Conservation (phyloP, 345 rosid genomes). For the Linum tenue region DNA sequence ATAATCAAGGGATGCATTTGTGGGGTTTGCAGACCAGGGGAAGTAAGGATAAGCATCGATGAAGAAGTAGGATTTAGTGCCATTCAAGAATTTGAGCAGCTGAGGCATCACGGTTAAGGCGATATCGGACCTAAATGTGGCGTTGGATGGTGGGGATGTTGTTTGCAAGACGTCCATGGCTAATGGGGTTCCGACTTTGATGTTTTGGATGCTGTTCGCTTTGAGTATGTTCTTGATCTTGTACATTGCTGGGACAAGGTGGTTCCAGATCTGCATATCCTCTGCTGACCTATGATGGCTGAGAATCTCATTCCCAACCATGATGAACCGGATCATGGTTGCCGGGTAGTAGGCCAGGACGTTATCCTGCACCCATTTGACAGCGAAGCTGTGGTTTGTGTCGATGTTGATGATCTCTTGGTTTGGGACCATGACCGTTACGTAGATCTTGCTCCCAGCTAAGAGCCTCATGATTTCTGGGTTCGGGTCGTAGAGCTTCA, state of each 20-base stretch:
- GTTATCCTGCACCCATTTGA: slow-evolving; percentile 42
- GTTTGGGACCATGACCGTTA: slow-evolving; percentile 57
- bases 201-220: slow-evolving; percentile 31
- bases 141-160: slow-evolving; percentile 63
- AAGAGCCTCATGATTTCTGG: slow-evolving; percentile 45
- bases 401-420: slow-evolving; percentile 41
- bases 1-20: slow-evolving; percentile 28
- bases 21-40: slow-evolving; percentile 49
- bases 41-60: slow-evolving; percentile 74
- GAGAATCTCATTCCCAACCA: slow-evolving; percentile 66
- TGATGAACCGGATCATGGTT: slow-evolving; percentile 45
- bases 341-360: slow-evolving; percentile 41
- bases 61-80: slow-evolving; percentile 59
- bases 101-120: slow-evolving; percentile 40
- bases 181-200: slow-evolving; percentile 65
- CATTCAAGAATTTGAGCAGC: slow-evolving; percentile 51
- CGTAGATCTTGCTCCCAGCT: slow-evolving; percentile 40
- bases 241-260: slow-evolving; percentile 63
- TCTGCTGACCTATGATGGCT: slow-evolving; percentile 34
- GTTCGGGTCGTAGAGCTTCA: slow-evolving; percentile 53
- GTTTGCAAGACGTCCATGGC: slow-evolving; percentile 57
- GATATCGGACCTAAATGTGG: slow-evolving; percentile 45
- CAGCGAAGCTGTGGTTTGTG: slow-evolving; percentile 30
- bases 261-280: slow-evolving; percentile 31
- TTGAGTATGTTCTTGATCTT: slow-evolving; percentile 36